These are phyloP conservation scores for Gossypium trilobum DNA, from an alignment of 441 rosid genomes.

Conservation along the genomic window DNA sequence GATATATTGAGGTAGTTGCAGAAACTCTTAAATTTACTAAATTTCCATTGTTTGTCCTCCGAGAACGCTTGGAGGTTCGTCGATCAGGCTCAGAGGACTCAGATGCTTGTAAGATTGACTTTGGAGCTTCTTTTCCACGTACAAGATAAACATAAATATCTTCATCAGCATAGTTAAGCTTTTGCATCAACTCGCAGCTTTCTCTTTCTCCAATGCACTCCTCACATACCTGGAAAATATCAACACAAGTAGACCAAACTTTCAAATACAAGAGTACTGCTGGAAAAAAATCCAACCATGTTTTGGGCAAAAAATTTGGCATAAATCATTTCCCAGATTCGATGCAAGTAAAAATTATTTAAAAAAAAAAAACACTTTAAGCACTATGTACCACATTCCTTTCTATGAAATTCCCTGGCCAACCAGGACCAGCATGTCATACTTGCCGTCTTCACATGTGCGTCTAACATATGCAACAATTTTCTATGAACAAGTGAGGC, in stretches of 20 bases:
- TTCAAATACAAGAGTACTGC: not conserved
- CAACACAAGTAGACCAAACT: not conserved
- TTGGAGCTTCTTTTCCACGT: constrained; percentile 93
- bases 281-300: not conserved
- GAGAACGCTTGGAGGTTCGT: constrained; percentile 77
- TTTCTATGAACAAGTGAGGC: not conserved
- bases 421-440: not conserved
- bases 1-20: constrained; percentile 80
- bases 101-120: constrained; percentile 72
- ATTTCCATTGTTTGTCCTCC: constrained; percentile 68
- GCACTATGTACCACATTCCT: not conserved
- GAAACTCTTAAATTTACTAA: constrained; percentile 73
- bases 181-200: constrained; percentile 81
- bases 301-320: not conserved
- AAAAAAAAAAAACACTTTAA: not conserved
- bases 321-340: not conserved
- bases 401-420: not conserved
- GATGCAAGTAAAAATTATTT: not conserved
- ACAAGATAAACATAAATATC: constrained; percentile 69
- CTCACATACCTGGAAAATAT: constrained; percentile 55
- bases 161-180: constrained; percentile 68
- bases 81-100: constrained; percentile 67
- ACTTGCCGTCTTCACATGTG: not conserved
- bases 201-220: constrained; percentile 93
- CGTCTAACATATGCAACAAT: not conserved